Evolutionary conservation across 2,329 filamentous ascomycete genomes (phyloP), one percentile per base, ranked within the genome.

Genomic region (Cercospora janseana): DNA sequence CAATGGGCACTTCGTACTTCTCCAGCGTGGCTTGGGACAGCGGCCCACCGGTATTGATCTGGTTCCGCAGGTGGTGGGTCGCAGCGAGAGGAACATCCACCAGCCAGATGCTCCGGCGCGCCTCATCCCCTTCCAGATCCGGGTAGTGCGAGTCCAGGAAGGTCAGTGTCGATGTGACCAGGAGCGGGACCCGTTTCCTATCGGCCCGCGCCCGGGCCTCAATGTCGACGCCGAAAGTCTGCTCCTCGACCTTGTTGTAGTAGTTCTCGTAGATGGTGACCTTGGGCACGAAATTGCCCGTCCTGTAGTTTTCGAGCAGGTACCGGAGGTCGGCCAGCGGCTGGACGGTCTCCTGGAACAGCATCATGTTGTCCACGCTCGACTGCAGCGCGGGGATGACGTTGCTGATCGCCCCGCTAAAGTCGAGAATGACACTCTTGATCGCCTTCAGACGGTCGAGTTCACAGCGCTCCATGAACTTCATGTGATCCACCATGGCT

Each of bases 311-410:
- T 73, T 98, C 93, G 37, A 98, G 78, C 53, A 98, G 79, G 69
- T 97, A 98, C 57, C 93, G 82, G 60, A 98, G 75, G 70, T 98
- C 93, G 29, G 88, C 87, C 40, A 84, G 69, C 4, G 93, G 93
- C 70, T 97, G 93, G n/a, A 98, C 88, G 0, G 93, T 97, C 75
- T 98, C 93, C 70, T 98, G 93, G 73, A 94, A 98, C 38, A 98
- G 79, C 84, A 98, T 90, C 91, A 98, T 96, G 67, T 94, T 90
- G 73, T 98, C 93, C 18, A 98, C 90, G 0, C 91, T 90, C 52
- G 92, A 92, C 71, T 97, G 93, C 55, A 98, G 75, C 65, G 88
- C 94, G 13, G 93, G 94, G 56, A 98, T 97, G 63, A 96, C 92
- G 65, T 98, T 98, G 77, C 92, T 92, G 69, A 98, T 88, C 28